phyloP scores from a whole-genome alignment of 768 basidiomycete genomes.

The Tremella fuciformis region DNA sequence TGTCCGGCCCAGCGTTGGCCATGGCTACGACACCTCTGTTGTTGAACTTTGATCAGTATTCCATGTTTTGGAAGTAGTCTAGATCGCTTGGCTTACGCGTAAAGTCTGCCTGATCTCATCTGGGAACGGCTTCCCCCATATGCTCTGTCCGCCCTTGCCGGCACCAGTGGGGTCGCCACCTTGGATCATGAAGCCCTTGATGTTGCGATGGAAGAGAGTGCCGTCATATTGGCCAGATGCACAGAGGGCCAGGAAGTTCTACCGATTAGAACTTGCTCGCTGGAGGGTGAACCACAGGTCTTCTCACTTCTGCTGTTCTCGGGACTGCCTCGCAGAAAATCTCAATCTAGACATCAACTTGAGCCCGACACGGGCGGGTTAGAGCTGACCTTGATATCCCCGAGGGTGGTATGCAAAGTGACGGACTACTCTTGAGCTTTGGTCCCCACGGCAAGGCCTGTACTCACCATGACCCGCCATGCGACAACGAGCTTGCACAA shows the following conservation, averaged over 20 bases:
- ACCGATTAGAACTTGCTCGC: slow-evolving; percentile 10
- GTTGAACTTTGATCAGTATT: slow-evolving; percentile 68
- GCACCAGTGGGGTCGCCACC: slow-evolving; percentile 55
- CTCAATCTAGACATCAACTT: slow-evolving; percentile 65
- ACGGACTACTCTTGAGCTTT: slow-evolving; percentile 64
- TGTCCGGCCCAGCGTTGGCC: slow-evolving; percentile 67
- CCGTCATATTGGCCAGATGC: slow-evolving; percentile 82
- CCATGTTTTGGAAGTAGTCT: not conserved
- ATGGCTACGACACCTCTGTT: slow-evolving; percentile 91
- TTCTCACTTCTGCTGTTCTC: slow-evolving; percentile 78
- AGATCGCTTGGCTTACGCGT: slow-evolving; percentile 61
- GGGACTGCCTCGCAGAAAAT: slow-evolving; percentile 96
- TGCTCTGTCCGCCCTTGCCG: slow-evolving; percentile 94
- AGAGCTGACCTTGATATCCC: slow-evolving; percentile 78
- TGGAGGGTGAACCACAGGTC: not conserved
- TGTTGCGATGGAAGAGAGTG: slow-evolving; percentile 84
- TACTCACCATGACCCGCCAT: slow-evolving; percentile 8
- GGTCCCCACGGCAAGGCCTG: not conserved
- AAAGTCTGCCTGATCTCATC: slow-evolving; percentile 93
- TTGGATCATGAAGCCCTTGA: slow-evolving; percentile 94
- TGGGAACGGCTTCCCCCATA: slow-evolving; percentile 87
- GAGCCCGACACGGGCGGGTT: not conserved
- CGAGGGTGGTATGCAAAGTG: slow-evolving; percentile 88
- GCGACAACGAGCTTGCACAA: no score
- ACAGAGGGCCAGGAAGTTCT: slow-evolving; percentile 95